Conservation (phyloP, 805 yeast species). For the Starmerella cellae region DNA sequence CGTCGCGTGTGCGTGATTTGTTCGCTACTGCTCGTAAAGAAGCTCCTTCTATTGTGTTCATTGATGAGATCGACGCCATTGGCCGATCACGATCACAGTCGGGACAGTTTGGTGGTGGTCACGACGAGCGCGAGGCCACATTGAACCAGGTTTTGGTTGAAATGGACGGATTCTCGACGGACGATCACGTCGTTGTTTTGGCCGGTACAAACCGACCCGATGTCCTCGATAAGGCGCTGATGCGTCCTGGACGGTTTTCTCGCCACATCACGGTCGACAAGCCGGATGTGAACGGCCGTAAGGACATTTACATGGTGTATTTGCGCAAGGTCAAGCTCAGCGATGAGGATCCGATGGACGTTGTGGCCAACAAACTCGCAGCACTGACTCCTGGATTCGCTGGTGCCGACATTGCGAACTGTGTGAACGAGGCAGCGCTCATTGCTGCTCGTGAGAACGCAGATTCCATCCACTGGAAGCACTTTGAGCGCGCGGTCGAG, state of each 20-base stretch:
- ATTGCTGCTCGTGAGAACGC: conserved; percentile 84
- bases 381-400: conserved; percentile 97
- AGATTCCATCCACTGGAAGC: conserved; percentile 52
- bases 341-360: conserved; percentile 31
- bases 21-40: conserved; percentile 83
- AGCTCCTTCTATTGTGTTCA: conserved; percentile 92
- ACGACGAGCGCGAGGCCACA: conserved; percentile 95
- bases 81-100: conserved; percentile 69
- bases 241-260: conserved; percentile 97
- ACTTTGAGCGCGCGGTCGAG: conserved; percentile 94
- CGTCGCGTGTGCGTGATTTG: conserved; percentile 90
- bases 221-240: conserved; percentile 77
- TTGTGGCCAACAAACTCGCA: conserved; percentile 72
- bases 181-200: conserved; percentile 88
- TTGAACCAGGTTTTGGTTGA: conserved; percentile 90
- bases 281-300: conserved; percentile 91
- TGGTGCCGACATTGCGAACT: conserved; percentile 97
- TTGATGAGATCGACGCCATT: conserved; percentile 99
- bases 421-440: conserved; percentile 92
- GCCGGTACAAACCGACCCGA: conserved; percentile 98
- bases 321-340: conserved; percentile 55
- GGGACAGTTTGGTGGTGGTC: conserved; percentile 49
- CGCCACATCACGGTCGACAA: conserved; percentile 82
- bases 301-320: conserved; percentile 82
- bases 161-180: conserved; percentile 91